Conservation (phyloP, 257 asterid species). For the Nicotiana tomentosiformis region DNA sequence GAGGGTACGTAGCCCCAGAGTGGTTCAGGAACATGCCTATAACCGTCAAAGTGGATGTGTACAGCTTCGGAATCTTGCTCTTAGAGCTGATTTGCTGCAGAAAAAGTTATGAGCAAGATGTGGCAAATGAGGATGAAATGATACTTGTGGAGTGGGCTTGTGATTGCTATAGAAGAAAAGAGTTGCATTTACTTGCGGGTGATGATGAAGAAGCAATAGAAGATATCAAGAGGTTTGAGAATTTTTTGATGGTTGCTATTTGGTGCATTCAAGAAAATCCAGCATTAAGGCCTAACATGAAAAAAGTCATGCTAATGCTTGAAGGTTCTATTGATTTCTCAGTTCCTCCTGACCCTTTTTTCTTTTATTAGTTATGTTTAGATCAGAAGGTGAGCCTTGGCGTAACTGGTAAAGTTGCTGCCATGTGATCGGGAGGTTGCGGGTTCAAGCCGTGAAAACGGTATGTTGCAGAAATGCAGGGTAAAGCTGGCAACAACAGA, state of each 20-base stretch:
- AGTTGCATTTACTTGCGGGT: neutral
- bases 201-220: too few species aligned
- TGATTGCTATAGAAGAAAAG: neutral
- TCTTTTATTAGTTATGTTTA: slow-evolving; percentile 3
- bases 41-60: slow-evolving; percentile 26
- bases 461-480: too few species aligned
- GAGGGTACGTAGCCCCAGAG: neutral
- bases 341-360: slow-evolving; percentile 10
- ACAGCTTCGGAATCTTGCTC: slow-evolving; percentile 24
- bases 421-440: too few species aligned
- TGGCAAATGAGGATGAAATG: neutral
- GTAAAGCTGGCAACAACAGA: too few species aligned
- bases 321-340: slow-evolving; percentile 27
- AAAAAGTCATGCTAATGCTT: slow-evolving; percentile 32
- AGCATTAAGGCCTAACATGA: slow-evolving; percentile 36
- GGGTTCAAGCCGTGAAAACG: too few species aligned
- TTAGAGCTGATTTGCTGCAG: slow-evolving; percentile 24
- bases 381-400: neutral
- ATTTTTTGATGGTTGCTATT: slow-evolving; percentile 20
- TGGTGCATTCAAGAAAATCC: slow-evolving; percentile 41
- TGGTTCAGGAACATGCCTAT: slow-evolving; percentile 11
- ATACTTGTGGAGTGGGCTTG: neutral
- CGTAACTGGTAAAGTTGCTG: too few species aligned
- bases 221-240: slow-evolving; percentile 5
- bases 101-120: neutral